Base-by-base conservation (phyloP, 345 rosid species). In the Erysimum cheiranthoides region DNA sequence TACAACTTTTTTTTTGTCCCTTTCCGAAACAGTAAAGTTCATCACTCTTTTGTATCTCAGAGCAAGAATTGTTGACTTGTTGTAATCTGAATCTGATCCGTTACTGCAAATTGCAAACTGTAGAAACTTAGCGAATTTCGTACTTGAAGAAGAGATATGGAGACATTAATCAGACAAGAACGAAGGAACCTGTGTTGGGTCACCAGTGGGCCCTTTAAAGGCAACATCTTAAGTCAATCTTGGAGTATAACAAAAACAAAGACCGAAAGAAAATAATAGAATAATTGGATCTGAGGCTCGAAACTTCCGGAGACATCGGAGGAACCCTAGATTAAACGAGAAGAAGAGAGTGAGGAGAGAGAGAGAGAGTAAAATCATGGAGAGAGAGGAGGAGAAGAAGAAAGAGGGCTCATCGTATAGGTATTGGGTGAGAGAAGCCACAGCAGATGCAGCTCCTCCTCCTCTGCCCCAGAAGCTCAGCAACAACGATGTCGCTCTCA, bases 391-490 rank as follows among this genome's bases (percentile, higher is more conserved):
- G 73, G 81, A 57, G 68, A 76, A 75, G 64, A 52, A 79, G 80
- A 45, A 77, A 68, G 89, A 67, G 21, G 76, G 68, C 6, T 71
- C 90, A 3, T 84, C 93, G 4, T 93, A 93, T 70, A 88, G 88
- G 62, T 91, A 93, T 51, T 93, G 98, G 97, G 97, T 93, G 35
- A 86, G 98, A 74, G 88, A 88, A 76, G 78, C 87, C 10, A 84
- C 82, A 0, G 21, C 76, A 12, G 97, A 93, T 32, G 97, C 98
- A 12, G 96, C 96, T 31, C 96, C 97, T 17, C 85, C 84, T 43
- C 97, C 96, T 56, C 79, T 81, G 12, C 97, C 96, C 0, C 86
- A 80, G 70, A 90, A 83, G 84, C 86, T 93, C 25, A 69, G 81
- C 18, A 66, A 82, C 42, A 66, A 84, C 25, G 88, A 86, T 13